Base-by-base conservation (phyloP, 2,329 filamentous ascomycete species). In the Elsinoe ampelina region DNA sequence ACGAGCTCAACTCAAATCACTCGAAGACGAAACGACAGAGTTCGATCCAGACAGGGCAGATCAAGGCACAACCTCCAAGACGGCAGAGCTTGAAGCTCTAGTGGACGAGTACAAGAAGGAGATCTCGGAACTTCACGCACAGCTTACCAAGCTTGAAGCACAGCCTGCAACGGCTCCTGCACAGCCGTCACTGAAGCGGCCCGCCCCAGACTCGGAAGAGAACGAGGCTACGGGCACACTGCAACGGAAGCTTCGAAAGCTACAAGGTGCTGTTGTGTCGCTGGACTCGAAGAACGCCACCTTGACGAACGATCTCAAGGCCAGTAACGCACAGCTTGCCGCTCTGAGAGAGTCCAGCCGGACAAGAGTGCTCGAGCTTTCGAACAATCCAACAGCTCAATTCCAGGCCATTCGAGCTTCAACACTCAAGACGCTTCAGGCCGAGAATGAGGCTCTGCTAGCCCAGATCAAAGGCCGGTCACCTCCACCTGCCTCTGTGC, bases 331-430 rank as follows among this genome's bases (percentile, higher is more conserved):
- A 32, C 90, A 95, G 67, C 81, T 97, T 20, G 79, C 80, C 47
- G 76, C 79, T 4, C 73, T 85, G 36, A 79, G 83, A 63, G 78
- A 85, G 51, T 82, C 85, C 15, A 86, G 83, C 30, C 84, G 87
- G 61, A 95, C 86, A 2, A 87, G 93, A 35, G 79, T 97, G 48
- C 80, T 98, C 22, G 86, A 93, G 56, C 77, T 97, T 12, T 86
- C 89, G 58, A 85, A 86, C n/a, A 98, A 98, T 69, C 93, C 93
- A 0, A 97, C 93, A 0, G 83, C 90, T 0, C 83, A 93, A 65
- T 82, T 82, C 59, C 89, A 95, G 72, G 85, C 86, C 2, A 82
- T 95, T 69, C 95, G 97, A 73, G 78, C 86, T 54, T 79, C 83
- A 8, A 95, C 89, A 0, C 80, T 98, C 12, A 79, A 79, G 8